Base-by-base conservation (phyloP, 2,329 filamentous ascomycete genomes). In the Aquanectria penicillioides region DNA sequence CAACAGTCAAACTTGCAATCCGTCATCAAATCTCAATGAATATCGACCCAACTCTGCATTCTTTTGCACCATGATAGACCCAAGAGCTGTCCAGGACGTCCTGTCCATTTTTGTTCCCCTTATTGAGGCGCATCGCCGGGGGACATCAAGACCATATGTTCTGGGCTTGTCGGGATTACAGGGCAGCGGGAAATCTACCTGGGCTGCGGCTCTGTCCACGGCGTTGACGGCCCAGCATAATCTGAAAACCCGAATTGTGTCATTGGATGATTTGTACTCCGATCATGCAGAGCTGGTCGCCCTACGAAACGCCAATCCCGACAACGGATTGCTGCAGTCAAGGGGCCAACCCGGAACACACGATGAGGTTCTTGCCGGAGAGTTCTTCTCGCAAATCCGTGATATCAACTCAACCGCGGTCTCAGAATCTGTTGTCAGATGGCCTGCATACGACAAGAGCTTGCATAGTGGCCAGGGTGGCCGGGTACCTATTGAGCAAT, bases 101-200 rank as follows among this genome's bases (percentile, higher is more conserved):
- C n/a, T 69, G 40, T 54, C 52, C 0, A 52, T 60, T 1, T 68
- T 66, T 3, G 15, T 69, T 13, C 67, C 67, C 6, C 15, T 37
- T 3, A 62, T 69, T 2, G 55, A 60, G 4, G 23, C 26, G 3
- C 67, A 69, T 25, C 55, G 20, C 3, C 15, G 64, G 17, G 52
- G 33, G 11, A 38, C 57, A 7, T 15, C 57, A 5, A 60, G 53
- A 5, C 64, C 66, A 2, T 70, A 65, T 10, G 48, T 70, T 1
- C 47, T 70, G 0, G 68, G 68, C 1, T 43, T 70, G 17, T 70
- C 68, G 2, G 68, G 68, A 0, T 50, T 70, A 2, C 68, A 70
- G 44, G 68, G 68, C 9, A 70, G 68, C 22, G 68, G 68, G 2
- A 70, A 70, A 15, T 70, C 68, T 10, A 70, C 68, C 56, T 70